Evolutionary conservation across 306 rosid species (phyloP).

Genomic region (Notholithocarpus densiflorus): DNA sequence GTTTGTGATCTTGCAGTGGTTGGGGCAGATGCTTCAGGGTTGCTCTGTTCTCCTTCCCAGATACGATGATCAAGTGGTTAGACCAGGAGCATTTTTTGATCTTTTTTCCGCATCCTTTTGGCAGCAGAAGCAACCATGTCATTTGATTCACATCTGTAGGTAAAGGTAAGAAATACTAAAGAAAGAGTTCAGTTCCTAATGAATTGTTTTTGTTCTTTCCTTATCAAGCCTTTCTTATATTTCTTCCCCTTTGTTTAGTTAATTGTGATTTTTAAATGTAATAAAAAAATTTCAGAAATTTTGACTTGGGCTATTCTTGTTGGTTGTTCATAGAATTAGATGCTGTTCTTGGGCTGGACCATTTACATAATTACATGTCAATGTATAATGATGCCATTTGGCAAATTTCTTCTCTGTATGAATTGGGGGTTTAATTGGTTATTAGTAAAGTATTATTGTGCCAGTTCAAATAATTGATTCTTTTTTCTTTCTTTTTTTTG

Average conservation of each 20-base stretch:
- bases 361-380: conserved; percentile 1
- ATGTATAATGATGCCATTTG: neutral
- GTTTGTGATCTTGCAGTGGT: conserved; percentile 86
- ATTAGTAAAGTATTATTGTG: neutral
- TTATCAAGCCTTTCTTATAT: neutral
- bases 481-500: neutral
- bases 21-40: conserved; percentile 91
- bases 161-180: conserved; percentile 27
- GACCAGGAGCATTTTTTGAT: conserved; percentile 28
- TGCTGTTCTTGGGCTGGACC: neutral
- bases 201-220: conserved; percentile 15
- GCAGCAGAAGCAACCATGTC: conserved; percentile 19
- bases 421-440: neutral
- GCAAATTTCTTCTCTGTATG: neutral
- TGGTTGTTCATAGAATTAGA: conserved; percentile 23
- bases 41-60: conserved; percentile 83
- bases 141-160: conserved; percentile 7
- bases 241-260: neutral
- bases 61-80: conserved; percentile 53
- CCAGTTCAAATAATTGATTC: neutral
- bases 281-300: conserved; percentile 11
- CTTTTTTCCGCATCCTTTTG: conserved; percentile 37
- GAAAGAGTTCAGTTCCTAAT: conserved; percentile 17
- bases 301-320: conserved; percentile 20
- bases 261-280: conserved; percentile 9